A percentile compares a stretch with the other conserved stretches of the same genome.
phyloP scores from a whole-genome alignment of 495 filamentous ascomycete genomes.

The Mycothermus thermophilus region DNA sequence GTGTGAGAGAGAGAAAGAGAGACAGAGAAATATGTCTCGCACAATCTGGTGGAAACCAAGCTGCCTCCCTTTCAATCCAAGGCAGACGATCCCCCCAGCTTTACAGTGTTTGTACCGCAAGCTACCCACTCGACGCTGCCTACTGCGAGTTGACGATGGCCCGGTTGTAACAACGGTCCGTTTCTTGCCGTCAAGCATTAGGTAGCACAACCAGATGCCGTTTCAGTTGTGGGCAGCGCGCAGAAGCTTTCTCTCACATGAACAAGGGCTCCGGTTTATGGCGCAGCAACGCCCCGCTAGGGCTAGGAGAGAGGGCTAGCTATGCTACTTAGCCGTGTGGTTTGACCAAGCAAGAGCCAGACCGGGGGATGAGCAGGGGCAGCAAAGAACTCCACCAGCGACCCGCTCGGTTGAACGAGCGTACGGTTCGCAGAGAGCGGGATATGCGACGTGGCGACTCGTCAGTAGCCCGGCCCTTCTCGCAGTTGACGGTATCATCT shows the following conservation, averaged over 20 bases:
- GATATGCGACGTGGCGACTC: conserved; percentile 17
- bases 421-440: conserved; percentile 12
- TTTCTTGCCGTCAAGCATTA: conserved; percentile 2
- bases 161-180: conserved; percentile 11
- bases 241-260: conserved; percentile 21
- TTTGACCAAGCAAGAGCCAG: conserved; percentile 1
- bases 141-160: neutral
- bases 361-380: too few species aligned
- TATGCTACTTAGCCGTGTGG: too few species aligned
- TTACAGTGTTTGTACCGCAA: too few species aligned
- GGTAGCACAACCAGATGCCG: conserved; percentile 1
- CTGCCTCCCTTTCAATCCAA: too few species aligned
- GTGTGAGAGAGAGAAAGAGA: too few species aligned
- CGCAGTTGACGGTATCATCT: neutral
- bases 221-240: conserved; percentile 10
- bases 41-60: too few species aligned
- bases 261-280: conserved; percentile 6
- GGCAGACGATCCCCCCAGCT: too few species aligned
- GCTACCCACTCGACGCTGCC: neutral
- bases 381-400: conserved; percentile 5
- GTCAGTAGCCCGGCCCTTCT: conserved; percentile 15
- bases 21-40: too few species aligned
- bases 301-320: too few species aligned
- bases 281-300: conserved; percentile 5
- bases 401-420: conserved; percentile 1